These are phyloP conservation scores for Solanum paucissectum DNA, from an alignment of 257 asterid genomes.

Conservation along the genomic window DNA sequence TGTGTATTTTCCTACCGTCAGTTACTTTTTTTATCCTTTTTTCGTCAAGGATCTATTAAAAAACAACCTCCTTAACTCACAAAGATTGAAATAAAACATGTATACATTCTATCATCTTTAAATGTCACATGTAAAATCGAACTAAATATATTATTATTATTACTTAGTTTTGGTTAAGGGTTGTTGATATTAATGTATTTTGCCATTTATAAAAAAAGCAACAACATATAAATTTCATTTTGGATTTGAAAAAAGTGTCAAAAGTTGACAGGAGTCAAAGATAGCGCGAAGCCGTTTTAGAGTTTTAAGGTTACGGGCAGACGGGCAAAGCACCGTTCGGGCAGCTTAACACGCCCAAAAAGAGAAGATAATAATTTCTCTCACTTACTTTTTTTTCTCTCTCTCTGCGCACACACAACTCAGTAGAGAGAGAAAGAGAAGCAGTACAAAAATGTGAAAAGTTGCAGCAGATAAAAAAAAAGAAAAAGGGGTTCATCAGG, in stretches of 20 bases:
- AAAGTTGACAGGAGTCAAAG: conserved; percentile 37
- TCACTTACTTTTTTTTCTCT: conserved; percentile 9
- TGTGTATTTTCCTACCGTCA: accelerated
- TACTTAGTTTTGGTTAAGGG: not conserved
- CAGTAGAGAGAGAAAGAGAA: conserved; percentile 19
- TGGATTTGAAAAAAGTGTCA: not conserved
- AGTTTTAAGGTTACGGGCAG: conserved; percentile 36
- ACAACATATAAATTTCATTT: not conserved
- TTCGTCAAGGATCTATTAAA: accelerated
- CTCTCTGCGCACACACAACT: conserved; percentile 13
- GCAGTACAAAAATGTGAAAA: conserved; percentile 34
- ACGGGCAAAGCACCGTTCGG: conserved; percentile 59
- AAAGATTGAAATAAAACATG: not conserved
- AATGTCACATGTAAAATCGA: not conserved
- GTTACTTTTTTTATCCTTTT: not conserved
- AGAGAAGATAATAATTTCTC: conserved; percentile 28
- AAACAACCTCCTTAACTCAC: not conserved
- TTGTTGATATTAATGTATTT: not conserved
- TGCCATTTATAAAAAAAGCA: not conserved
- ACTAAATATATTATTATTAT: not conserved
- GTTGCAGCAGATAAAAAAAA: conserved; percentile 27
- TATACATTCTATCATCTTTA: not conserved
- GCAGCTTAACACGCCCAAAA: conserved; percentile 59
- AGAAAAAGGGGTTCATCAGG: not conserved
- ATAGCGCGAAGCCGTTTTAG: conserved; percentile 48